Evolutionary conservation across 352 stramenopile species (phyloP).

Genomic region (Peronospora belbahrii): DNA sequence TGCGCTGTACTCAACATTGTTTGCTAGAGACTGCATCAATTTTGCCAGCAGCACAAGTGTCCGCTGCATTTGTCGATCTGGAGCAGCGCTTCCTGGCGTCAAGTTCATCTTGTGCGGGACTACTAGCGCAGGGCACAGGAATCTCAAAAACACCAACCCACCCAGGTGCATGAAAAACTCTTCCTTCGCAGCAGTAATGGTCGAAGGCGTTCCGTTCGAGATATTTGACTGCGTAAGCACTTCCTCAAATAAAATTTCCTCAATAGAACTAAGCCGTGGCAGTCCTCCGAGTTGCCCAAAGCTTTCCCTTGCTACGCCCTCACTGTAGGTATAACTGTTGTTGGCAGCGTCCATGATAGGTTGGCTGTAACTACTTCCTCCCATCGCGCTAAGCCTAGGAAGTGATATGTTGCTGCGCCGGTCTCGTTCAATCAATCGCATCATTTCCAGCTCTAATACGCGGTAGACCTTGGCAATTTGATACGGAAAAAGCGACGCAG

Average conservation of each 20-base stretch:
- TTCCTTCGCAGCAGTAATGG: slow-evolving; percentile 32
- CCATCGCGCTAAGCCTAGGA: slow-evolving; percentile 44
- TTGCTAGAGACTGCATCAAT: slow-evolving; percentile 73
- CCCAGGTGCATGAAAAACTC: slow-evolving; percentile 75
- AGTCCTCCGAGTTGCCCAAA: slow-evolving; percentile 26
- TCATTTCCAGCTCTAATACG: slow-evolving; percentile 63
- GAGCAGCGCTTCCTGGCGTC: slow-evolving; percentile 33
- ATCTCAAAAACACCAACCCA: slow-evolving; percentile 69
- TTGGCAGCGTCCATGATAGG: slow-evolving; percentile 18
- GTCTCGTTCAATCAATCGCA: slow-evolving; percentile 58
- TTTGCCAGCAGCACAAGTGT: slow-evolving; percentile 73
- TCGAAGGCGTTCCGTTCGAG: slow-evolving; percentile 17
- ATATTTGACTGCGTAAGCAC: slow-evolving; percentile 20
- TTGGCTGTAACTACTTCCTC: slow-evolving; percentile 26
- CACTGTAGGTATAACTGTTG: slow-evolving; percentile 22
- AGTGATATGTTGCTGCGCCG: slow-evolving; percentile 42
- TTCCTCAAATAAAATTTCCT: slow-evolving; percentile 37
- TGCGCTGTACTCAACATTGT: slow-evolving; percentile 60
- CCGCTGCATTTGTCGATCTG: slow-evolving; percentile 47
- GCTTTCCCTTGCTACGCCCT: slow-evolving; percentile 32
- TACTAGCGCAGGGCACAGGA: slow-evolving; percentile 67
- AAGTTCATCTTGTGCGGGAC: slow-evolving; percentile 67
- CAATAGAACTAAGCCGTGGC: slow-evolving; percentile 45
- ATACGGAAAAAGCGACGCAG: slow-evolving; percentile 54
- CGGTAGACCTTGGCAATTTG: slow-evolving; percentile 74